These are phyloP conservation scores for Quercus gilva DNA, from an alignment of 306 rosid genomes.

Conservation along the genomic window DNA sequence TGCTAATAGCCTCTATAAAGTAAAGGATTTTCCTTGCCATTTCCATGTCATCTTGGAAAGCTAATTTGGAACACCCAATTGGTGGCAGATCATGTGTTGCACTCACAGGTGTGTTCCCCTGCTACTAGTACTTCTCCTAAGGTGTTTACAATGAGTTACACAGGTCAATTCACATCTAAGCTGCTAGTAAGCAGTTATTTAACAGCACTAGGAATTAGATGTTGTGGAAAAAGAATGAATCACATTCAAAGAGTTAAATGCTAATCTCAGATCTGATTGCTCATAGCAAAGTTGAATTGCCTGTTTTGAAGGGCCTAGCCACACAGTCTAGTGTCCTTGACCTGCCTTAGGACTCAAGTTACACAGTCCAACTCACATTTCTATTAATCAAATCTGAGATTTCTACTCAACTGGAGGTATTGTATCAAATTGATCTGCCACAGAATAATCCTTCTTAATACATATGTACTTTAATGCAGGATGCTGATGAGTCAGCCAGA, in stretches of 20 bases:
- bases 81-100: neutral
- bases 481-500: conserved; percentile 60
- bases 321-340: neutral
- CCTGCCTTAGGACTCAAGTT: neutral
- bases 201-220: neutral
- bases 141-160: neutral
- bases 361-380: neutral
- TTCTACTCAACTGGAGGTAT: neutral
- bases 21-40: neutral
- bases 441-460: neutral
- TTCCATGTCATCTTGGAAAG: neutral
- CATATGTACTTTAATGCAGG: conserved; percentile 40
- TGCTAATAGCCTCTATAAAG: neutral
- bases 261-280: neutral
- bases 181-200: neutral
- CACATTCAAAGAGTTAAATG: neutral
- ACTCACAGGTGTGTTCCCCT: neutral
- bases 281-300: neutral
- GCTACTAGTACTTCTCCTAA: neutral
- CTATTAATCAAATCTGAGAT: neutral
- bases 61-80: neutral
- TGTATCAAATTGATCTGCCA: neutral
- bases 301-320: neutral
- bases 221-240: neutral
- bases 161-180: neutral